These are phyloP conservation scores for Metschnikowia santaceciliae DNA, from an alignment of 805 yeast genomes.

Conservation along the genomic window DNA sequence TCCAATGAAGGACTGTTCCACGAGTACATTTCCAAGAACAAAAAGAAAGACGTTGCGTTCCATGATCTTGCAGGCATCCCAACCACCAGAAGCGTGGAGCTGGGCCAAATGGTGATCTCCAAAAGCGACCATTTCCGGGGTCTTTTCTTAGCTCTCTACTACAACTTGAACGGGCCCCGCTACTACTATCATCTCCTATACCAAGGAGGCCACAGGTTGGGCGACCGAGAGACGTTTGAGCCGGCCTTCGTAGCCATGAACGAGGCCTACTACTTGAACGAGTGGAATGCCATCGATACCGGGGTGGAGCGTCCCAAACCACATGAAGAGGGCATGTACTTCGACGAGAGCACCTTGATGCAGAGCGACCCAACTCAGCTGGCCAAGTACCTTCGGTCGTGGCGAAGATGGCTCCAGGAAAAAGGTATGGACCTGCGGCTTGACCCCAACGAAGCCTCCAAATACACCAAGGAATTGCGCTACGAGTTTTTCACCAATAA, in stretches of 20 bases:
- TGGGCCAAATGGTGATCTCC: constrained; percentile 35
- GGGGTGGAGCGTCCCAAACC: constrained; percentile 8
- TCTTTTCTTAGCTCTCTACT: constrained; percentile 31
- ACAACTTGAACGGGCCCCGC: constrained; percentile 29
- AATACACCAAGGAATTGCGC: constrained; percentile 22
- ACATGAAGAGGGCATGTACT: constrained; percentile 9
- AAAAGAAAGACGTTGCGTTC: constrained; percentile 15
- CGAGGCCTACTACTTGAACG: constrained; percentile 29
- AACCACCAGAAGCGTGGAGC: constrained; percentile 25
- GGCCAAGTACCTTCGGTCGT: constrained; percentile 18
- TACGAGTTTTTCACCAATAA: constrained; percentile 17
- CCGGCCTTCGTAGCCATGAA: constrained; percentile 36
- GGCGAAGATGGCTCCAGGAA: constrained; percentile 24
- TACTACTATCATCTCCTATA: constrained; percentile 29
- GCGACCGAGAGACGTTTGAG: constrained; percentile 36
- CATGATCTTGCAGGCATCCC: constrained; percentile 36
- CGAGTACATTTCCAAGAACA: constrained; percentile 20
- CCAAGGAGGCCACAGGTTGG: constrained; percentile 33
- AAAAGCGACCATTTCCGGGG: constrained; percentile 30
- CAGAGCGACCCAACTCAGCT: constrained; percentile 29
- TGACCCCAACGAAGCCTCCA: constrained; percentile 28
- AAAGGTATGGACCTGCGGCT: constrained; percentile 27
- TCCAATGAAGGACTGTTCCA: constrained; percentile 23
- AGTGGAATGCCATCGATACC: constrained; percentile 15
- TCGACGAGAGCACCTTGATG: constrained; percentile 29